These are phyloP conservation scores for Coffea eugenioides DNA, from an alignment of 257 asterid species.

Conservation along the genomic window DNA sequence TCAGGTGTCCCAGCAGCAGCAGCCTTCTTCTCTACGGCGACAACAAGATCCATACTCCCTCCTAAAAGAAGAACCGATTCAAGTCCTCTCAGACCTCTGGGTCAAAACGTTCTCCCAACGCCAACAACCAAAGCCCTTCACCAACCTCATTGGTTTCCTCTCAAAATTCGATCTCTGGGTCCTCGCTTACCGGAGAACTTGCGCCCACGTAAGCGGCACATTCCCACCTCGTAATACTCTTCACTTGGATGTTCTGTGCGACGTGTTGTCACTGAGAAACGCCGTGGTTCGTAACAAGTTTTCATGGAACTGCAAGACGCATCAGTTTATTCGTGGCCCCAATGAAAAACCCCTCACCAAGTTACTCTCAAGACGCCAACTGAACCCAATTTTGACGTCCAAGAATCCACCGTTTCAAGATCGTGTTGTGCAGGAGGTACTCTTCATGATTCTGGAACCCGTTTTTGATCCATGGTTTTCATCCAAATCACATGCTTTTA, in stretches of 20 bases:
- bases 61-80: slow-evolving; percentile 76
- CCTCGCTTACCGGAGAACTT: slow-evolving; percentile 91
- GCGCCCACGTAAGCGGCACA: slow-evolving; percentile 82
- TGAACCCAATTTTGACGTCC: no score
- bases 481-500: slow-evolving; percentile 72
- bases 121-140: slow-evolving; percentile 49
- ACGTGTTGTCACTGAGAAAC: slow-evolving; percentile 59
- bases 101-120: slow-evolving; percentile 72
- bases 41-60: slow-evolving; percentile 53
- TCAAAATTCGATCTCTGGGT: slow-evolving; percentile 87
- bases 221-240: slow-evolving; percentile 79
- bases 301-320: slow-evolving; percentile 59
- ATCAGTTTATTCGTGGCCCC: slow-evolving; percentile 10
- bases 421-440: slow-evolving; percentile 19
- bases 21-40: slow-evolving; percentile 17
- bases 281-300: slow-evolving; percentile 61
- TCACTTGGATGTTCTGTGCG: slow-evolving; percentile 48
- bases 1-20: slow-evolving; percentile 8
- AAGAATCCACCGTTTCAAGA: no score
- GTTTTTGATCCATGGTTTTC: slow-evolving; percentile 78
- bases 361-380: no score
- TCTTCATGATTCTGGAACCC: slow-evolving; percentile 79
- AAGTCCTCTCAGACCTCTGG: slow-evolving; percentile 78
- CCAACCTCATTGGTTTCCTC: slow-evolving; percentile 83
- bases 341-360: no score